Evolutionary conservation across 768 basidiomycete genomes (phyloP), one percentile per base, ranked within the genome.

Genomic region (Boletus reticuloceps): DNA sequence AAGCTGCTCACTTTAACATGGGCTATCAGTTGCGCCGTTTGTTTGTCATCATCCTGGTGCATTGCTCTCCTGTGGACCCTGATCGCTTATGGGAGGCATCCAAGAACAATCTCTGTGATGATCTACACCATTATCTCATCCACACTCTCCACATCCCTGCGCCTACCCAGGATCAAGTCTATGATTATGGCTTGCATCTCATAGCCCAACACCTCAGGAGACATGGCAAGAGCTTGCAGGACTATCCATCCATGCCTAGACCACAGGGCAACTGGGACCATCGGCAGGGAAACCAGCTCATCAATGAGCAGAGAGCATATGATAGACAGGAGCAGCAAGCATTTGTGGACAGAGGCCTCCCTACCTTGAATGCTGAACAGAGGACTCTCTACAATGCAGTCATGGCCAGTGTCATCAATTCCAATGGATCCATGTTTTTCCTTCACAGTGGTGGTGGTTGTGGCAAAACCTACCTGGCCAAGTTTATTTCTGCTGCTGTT

Each of bases 61-160:
- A 52, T 31, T 44, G 43, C n/a, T 3, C 42, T 44, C 75, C 74
- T 12, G 20, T 70, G 8, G 34, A 66, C 20, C 76, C 82, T 43
- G 6, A 38, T 19, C 1, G 1, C 0, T 8, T 56, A 1, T 57
- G 58, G 47, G 10, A 56, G 0, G 54, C 34, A 22, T 25, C 20
- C 1, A 55, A 34, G 17, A 10, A 56, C 6, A 3, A 52, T 46
- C 41, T 51, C 0, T 58, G 56, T 60, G 55, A 60, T 60, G 53
- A 60, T 32, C 6, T 60, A 1, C 25, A 31, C 0, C 36, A 52
- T 17, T 2, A 31, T 22, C 52, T 61, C 2, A 47, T 14, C 1
- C 3, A 41, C 25, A 3, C 0, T 1, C 46, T 44, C n/a, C 12
- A n/a, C 14, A 37, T 44, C 4, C 6, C n/a, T 12, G 2, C 34